Conservation (phyloP, 106 monocot species). For the Dendrobium officinale region DNA sequence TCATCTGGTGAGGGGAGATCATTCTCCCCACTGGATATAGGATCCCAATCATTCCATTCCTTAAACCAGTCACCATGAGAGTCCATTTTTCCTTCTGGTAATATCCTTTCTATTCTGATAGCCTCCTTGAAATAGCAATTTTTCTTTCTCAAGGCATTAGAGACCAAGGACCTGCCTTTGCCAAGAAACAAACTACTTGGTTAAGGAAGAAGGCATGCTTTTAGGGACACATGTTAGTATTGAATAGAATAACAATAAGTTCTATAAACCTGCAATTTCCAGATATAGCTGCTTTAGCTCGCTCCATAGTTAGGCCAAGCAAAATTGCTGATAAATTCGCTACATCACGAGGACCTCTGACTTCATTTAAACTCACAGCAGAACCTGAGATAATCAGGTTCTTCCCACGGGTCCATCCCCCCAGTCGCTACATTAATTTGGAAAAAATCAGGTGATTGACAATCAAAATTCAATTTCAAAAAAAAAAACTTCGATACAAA, state of each 20-base stretch:
- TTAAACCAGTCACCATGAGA: slow-evolving; percentile 25
- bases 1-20: slow-evolving; percentile 66
- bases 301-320: slow-evolving; percentile 68
- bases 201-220: not conserved
- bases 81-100: slow-evolving; percentile 28
- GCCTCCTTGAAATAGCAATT: slow-evolving; percentile 61
- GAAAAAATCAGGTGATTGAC: not conserved
- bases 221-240: not conserved
- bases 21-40: slow-evolving; percentile 69
- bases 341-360: slow-evolving; percentile 91
- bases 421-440: slow-evolving; percentile 41
- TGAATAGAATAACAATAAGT: slow-evolving; percentile 6
- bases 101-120: slow-evolving; percentile 66
- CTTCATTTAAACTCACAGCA: slow-evolving; percentile 48
- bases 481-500: not conserved
- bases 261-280: slow-evolving; percentile 61
- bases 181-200: not conserved
- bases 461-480: not conserved
- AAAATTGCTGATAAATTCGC: slow-evolving; percentile 48
- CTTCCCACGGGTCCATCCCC: slow-evolving; percentile 75
- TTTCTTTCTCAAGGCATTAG: slow-evolving; percentile 65
- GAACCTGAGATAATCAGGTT: slow-evolving; percentile 87
- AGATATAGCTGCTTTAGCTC: slow-evolving; percentile 74
- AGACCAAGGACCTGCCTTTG: slow-evolving; percentile 44
- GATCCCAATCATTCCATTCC: slow-evolving; percentile 77